Evolutionary conservation across 306 rosid species (phyloP), one percentile per base, ranked within the genome.

Genomic region (Dalbergia oliveri): DNA sequence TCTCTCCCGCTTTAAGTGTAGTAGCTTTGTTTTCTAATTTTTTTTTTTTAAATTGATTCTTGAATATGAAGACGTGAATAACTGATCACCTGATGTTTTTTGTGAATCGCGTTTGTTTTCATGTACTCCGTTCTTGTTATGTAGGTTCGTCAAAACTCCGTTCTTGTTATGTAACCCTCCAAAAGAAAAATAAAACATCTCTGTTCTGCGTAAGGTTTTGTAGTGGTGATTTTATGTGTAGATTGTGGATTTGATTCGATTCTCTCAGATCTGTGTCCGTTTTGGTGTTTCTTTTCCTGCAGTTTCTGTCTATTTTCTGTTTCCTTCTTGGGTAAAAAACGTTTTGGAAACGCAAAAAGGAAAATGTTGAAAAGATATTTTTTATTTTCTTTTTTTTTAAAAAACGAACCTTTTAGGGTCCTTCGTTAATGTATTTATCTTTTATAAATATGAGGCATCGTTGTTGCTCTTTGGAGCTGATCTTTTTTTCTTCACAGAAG

Each of bases 391-490:
- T 21, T 21, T 21, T 21, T 21, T 21, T 21, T 21, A 0, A 21
- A 21, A 21, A 5, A 16, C 45, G 7, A 21, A 7, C 8, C 47
- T 23, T 26, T 0, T 9, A 6, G 35, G 23, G 11, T 61, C 14
- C n/a, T 11, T 37, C 13, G 44, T 75, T 72, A 5, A 14, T 16
- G 16, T 76, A 44, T 54, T 61, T 14, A 18, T 51, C 8, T 71
- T 69, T 37, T 60, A 26, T 74, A 33, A 10, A 6, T 51, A 31
- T 26, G 64, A 61, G 37, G 62, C 4, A 67, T 69, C 43, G 64
- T 5, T 71, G 63, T 26, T 71, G 79, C 57, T 71, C 63, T 77
- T 71, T 77, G 35, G 78, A 41, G 82, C 78, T 82, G 75, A 71
- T 71, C 2, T 61, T 4, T 77, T 50, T 77, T 71, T 45, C 66